These are phyloP conservation scores for Leccinum disarticulatum DNA, from an alignment of 768 basidiomycete species.

Conservation along the genomic window DNA sequence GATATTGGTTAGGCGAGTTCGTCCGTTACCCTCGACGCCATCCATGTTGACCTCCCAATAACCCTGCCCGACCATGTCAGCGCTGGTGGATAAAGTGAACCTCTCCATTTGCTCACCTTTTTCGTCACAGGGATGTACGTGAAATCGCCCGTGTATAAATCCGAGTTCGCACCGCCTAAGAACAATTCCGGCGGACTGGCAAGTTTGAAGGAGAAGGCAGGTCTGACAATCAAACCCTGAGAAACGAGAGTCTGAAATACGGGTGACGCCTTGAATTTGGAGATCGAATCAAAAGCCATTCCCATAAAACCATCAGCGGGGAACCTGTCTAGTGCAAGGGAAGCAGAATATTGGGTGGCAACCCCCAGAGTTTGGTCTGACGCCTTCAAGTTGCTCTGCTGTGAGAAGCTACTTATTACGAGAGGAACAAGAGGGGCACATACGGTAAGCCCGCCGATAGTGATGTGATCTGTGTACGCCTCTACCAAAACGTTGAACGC, in stretches of 20 bases:
- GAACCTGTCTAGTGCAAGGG: background rate
- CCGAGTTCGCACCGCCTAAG: conserved; percentile 50
- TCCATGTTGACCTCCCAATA: conserved; percentile 23
- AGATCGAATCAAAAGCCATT: conserved; percentile 43
- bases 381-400: conserved; percentile 4
- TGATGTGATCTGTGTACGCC: conserved; percentile 11
- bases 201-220: conserved; percentile 49
- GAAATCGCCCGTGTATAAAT: conserved; percentile 46
- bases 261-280: conserved; percentile 33
- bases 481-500: conserved; percentile 1
- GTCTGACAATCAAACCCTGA: conserved; percentile 26
- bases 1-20: no score
- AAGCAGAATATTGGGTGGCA: conserved; percentile 3
- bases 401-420: background rate
- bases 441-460: conserved; percentile 12
- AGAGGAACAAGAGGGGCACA: background rate
- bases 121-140: conserved; percentile 27
- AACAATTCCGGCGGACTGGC: conserved; percentile 43
- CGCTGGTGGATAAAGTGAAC: background rate
- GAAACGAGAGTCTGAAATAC: conserved; percentile 42
- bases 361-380: conserved; percentile 13
- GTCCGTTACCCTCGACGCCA: background rate
- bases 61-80: conserved; percentile 8
- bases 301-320: conserved; percentile 34
- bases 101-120: conserved; percentile 3